These are phyloP conservation scores for Medicago ruthenica DNA, from an alignment of 306 rosid species.

Conservation along the genomic window DNA sequence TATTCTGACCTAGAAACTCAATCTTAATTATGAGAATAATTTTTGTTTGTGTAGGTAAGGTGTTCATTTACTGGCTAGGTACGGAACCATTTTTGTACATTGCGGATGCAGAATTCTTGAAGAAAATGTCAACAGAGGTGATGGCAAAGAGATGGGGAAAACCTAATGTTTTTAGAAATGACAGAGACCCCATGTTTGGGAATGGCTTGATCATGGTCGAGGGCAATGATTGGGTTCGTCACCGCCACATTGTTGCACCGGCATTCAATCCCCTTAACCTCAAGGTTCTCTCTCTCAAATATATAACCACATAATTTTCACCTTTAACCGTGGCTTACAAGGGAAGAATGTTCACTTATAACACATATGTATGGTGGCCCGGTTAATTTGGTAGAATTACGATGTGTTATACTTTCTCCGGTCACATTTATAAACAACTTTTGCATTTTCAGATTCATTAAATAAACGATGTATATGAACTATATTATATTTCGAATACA, in stretches of 20 bases:
- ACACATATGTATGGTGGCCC: too few relatives aligned
- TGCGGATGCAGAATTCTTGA: conserved; percentile 72
- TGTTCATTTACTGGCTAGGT: conserved; percentile 79
- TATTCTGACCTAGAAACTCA: neutral
- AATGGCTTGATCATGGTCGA: conserved; percentile 78
- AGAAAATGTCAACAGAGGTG: conserved; percentile 68
- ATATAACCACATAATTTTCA: too few relatives aligned
- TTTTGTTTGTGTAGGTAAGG: conserved; percentile 57
- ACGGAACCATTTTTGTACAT: conserved; percentile 87
- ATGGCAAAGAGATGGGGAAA: conserved; percentile 84
- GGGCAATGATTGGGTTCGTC: conserved; percentile 82
- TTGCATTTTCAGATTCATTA: too few relatives aligned
- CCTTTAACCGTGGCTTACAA: neutral
- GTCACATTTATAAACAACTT: too few relatives aligned
- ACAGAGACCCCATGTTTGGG: conserved; percentile 89
- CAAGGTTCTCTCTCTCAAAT: conserved; percentile 53
- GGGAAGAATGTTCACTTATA: neutral
- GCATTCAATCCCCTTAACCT: conserved; percentile 76
- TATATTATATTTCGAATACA: too few relatives aligned
- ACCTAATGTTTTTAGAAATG: conserved; percentile 73
- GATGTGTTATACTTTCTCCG: too few relatives aligned
- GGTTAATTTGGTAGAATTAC: too few relatives aligned
- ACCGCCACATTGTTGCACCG: conserved; percentile 73
- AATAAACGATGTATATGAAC: too few relatives aligned
- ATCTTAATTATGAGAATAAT: neutral